phyloP scores from a whole-genome alignment of 768 basidiomycete species.

The Imleria badia region DNA sequence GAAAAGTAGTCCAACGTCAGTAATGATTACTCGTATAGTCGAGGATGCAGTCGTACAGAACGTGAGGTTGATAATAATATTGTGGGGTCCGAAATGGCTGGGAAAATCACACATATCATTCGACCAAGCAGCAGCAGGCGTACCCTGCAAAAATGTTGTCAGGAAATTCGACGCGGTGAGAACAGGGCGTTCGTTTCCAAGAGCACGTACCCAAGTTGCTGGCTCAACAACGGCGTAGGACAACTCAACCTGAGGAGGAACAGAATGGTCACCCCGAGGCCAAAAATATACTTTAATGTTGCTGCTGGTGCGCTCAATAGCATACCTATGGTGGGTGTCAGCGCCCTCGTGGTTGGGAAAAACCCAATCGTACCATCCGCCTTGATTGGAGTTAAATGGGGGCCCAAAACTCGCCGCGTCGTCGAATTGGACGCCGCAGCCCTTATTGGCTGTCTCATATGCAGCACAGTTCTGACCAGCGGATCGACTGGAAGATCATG shows the following conservation, averaged over 20 bases:
- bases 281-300: slow-evolving; percentile 47
- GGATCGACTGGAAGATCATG: slow-evolving; percentile 7
- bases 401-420: slow-evolving; percentile 19
- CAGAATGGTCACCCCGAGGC: slow-evolving; percentile 30
- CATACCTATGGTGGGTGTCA: slow-evolving; percentile 37
- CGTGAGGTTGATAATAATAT: slow-evolving; percentile 47
- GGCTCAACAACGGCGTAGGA: slow-evolving; percentile 20
- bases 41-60: slow-evolving; percentile 48
- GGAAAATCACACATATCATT: slow-evolving; percentile 38
- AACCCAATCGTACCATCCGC: slow-evolving; percentile 36
- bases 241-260: slow-evolving; percentile 26
- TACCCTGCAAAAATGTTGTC: slow-evolving; percentile 22
- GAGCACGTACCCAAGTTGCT: slow-evolving; percentile 30
- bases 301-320: slow-evolving; percentile 33
- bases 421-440: slow-evolving; percentile 22
- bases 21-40: neutral
- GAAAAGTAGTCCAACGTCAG: neutral
- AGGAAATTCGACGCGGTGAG: neutral
- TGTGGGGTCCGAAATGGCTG: slow-evolving; percentile 34
- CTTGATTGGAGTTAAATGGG: slow-evolving; percentile 32
- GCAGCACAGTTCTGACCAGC: slow-evolving; percentile 20
- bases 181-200: neutral
- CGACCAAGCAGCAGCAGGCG: slow-evolving; percentile 34
- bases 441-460: slow-evolving; percentile 20
- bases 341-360: neutral